Evolutionary conservation across 2,329 filamentous ascomycete species (phyloP), one percentile per base, ranked within the genome.

Genomic region (Hypoxylon sp.): DNA sequence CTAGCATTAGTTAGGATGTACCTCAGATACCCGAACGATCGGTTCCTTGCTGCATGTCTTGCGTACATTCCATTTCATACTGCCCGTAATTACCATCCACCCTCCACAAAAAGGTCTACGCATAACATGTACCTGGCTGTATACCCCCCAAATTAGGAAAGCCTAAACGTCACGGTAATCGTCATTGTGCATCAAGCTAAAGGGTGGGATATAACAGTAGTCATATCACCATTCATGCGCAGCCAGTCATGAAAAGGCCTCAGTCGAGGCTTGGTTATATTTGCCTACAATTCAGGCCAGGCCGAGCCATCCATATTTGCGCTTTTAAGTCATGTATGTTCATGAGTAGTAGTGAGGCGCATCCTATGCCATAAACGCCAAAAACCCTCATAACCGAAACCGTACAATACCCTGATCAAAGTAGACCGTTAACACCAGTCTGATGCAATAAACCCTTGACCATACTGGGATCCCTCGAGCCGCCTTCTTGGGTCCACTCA

Each of bases 361-460:
- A 49, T 48, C 59, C n/a, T 66, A 46, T 46, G 55, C 61, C 58
- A n/a, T 42, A 59, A 69, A 67, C 63, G 42, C 63, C 60, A 11
- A 4, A 50, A 61, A 5, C 61, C 61, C 61, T 59, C 64, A 22
- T 57, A 53, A 48, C 49, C 46, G 54, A 53, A 55, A 31, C 63
- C 35, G 17, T 49, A 64, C 50, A 69, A 55, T 61, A 44, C 46
- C 64, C 59, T 64, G 40, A 60, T 58, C 64, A 25, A 58, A 50
- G 49, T 60, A 54, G 46, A 54, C 67, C 65, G 40, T 57, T 62
- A 73, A 75, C 72, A 72, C 72, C 73, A 56, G 22, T 64, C 54
- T 66, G 60, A 75, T 75, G 73, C 73, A 74, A 75, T 37, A 67
- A 54, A 53, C 33, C 48, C 20, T 49, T 33, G 17, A 22, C 31